Percentiles rank a stretch among this genome's conserved stretches.
These are phyloP conservation scores for Rhynchospora tenuis DNA, from an alignment of 176 grass and related monocot genomes.

Conservation along the genomic window DNA sequence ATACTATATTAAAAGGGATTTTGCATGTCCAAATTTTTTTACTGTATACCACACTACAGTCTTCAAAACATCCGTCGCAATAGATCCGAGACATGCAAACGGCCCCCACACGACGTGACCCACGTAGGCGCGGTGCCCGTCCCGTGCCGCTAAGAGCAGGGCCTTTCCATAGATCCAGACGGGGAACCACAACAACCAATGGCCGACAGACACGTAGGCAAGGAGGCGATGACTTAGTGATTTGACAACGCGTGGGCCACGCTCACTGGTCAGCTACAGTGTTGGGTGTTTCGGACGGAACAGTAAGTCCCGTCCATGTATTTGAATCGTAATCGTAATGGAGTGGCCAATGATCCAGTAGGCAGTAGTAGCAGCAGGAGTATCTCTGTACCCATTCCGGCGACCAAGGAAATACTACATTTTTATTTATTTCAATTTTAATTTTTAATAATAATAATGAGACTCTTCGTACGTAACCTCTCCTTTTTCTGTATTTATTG, in stretches of 20 bases:
- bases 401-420: neutral
- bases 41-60: neutral
- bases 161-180: constrained; percentile 4
- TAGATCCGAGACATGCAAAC: neutral
- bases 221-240: neutral
- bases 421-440: neutral
- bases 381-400: constrained; percentile 16
- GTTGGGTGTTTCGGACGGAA: neutral
- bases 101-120: constrained; percentile 19
- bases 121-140: constrained; percentile 28
- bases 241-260: constrained; percentile 4
- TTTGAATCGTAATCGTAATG: neutral
- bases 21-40: neutral
- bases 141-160: neutral
- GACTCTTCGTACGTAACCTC: neutral
- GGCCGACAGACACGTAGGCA: neutral
- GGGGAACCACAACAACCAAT: neutral
- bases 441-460: too few species aligned
- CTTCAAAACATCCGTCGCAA: neutral
- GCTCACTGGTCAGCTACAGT: neutral
- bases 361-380: neutral
- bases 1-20: neutral
- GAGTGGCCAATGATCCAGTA: constrained; percentile 15
- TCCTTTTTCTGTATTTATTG: neutral
- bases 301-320: neutral